Evolutionary conservation across 495 filamentous ascomycete genomes (phyloP), one percentile per base, ranked within the genome.

Genomic region (Durotheca rogersii): DNA sequence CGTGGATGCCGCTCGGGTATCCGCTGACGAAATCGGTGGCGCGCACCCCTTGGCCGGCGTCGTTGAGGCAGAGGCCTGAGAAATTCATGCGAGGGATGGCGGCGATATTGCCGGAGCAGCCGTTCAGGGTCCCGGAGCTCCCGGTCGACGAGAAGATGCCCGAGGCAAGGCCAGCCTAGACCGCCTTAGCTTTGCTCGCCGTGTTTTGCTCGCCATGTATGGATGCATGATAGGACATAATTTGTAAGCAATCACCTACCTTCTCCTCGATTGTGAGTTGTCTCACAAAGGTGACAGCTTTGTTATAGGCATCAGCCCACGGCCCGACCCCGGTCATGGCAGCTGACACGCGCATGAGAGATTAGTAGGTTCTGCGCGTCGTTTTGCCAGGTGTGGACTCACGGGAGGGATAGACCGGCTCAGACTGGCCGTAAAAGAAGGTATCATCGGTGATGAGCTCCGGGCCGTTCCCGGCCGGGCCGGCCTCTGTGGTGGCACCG

Each of bases 241-340:
- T 1, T 6, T 21, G 7, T 5, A 7, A 12, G 87, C 6, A 38
- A 10, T 2, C 1, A 21, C 20, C 66, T 77, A 95, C 87, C 76
- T 95, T 96, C 73, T 96, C 90, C 9, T 85, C 69, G 51, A 95
- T 70, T 0, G 90, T 95, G 62, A 96, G 73, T 66, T 89, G 82
- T 4, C 79, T 81, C 11, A 96, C 90, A 51, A 95, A 91, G 0
- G 72, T 75, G 47, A 79, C 78, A 1, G 90, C 90, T 61, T 89
- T 85, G 25, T 67, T 67, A 62, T 94, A 90, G 2, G 89, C 87
- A 10, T 84, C 81, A 19, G 79, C 72, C 90, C 90, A 95, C 15
- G 66, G 57, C 39, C 72, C 53, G 7, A 80, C 72, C 0, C 70
- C 69, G 0, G 61, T 64, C 51, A 72, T 67, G 18, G 61, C 55